Conservation (phyloP, 805 yeast genomes). For the Spathaspora gorwiae region DNA sequence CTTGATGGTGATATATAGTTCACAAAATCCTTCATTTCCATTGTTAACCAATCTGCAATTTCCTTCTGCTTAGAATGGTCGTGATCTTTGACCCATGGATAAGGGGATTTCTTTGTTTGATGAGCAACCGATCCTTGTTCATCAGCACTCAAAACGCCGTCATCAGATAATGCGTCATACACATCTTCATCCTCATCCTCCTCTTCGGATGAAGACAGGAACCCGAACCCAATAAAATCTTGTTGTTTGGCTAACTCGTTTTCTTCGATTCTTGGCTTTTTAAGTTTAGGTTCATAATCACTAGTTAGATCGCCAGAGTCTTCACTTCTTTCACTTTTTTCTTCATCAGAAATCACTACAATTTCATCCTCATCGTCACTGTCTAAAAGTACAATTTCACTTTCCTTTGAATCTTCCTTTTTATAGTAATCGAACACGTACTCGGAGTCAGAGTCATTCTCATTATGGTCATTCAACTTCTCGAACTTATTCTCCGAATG, state of each 20-base stretch:
- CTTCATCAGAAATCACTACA: slow-evolving; percentile 20
- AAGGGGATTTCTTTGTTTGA: slow-evolving; percentile 22
- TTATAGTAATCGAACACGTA: slow-evolving; percentile 18
- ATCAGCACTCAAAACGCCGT: slow-evolving; percentile 32
- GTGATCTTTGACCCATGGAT: slow-evolving; percentile 75
- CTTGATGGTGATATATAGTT: slow-evolving; percentile 81
- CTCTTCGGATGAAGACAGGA: slow-evolving; percentile 37
- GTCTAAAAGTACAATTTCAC: slow-evolving; percentile 28
- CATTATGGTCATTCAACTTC: slow-evolving; percentile 13
- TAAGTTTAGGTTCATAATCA: slow-evolving; percentile 1
- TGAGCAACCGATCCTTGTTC: slow-evolving; percentile 18
- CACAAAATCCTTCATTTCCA: slow-evolving; percentile 81
- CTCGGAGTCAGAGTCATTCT: slow-evolving; percentile 19
- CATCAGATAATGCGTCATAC: slow-evolving; percentile 18
- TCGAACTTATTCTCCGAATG: slow-evolving; percentile 16
- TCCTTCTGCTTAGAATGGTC: slow-evolving; percentile 75
- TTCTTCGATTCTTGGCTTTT: slow-evolving; percentile 3
- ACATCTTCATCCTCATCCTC: slow-evolving; percentile 17
- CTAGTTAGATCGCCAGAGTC: slow-evolving; percentile 1
- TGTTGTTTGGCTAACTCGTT: slow-evolving; percentile 42
- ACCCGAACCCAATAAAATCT: slow-evolving; percentile 55
- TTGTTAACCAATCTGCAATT: slow-evolving; percentile 80
- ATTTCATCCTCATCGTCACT: slow-evolving; percentile 18
- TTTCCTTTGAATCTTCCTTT: slow-evolving; percentile 9
- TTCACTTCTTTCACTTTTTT: slow-evolving; percentile 7